Percentiles rank a stretch among this genome's conserved stretches.
Evolutionary conservation across 352 stramenopile species (phyloP).

Genomic region (Phytophthora hibernalis): DNA sequence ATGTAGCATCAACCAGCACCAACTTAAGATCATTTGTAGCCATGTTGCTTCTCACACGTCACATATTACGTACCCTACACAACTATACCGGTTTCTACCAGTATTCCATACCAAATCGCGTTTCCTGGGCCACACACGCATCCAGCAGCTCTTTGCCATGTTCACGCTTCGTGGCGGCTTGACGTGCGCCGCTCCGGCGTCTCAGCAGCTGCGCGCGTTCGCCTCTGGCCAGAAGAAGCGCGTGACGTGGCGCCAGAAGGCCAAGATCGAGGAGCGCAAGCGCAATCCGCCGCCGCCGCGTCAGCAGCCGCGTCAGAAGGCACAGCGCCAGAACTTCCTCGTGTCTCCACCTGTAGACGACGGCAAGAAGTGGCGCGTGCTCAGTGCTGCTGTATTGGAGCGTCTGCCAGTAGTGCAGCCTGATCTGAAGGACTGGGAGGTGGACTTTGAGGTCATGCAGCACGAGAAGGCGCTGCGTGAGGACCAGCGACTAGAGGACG

Average conservation of each 20-base stretch:
- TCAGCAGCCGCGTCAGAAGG: constrained; percentile 57
- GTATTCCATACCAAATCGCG: constrained; percentile 5
- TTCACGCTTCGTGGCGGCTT: constrained; percentile 54
- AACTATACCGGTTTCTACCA: constrained; percentile 3
- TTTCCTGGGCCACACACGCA: constrained; percentile 32
- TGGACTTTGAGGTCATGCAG: constrained; percentile 77
- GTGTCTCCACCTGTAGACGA: constrained; percentile 60
- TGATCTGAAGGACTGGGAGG: constrained; percentile 76
- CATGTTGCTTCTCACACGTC: constrained; percentile 16
- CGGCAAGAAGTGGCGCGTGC: constrained; percentile 83
- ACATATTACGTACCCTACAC: neutral
- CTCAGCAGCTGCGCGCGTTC: constrained; percentile 53
- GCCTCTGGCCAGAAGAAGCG: constrained; percentile 54
- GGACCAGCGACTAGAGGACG: constrained; percentile 79
- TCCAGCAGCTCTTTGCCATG: constrained; percentile 32
- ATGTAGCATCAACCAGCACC: constrained; percentile 10
- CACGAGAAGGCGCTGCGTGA: constrained; percentile 82
- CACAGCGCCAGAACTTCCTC: constrained; percentile 67
- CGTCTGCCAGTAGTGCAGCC: constrained; percentile 79
- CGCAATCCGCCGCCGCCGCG: constrained; percentile 48
- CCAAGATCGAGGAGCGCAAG: constrained; percentile 57
- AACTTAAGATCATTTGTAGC: constrained; percentile 6
- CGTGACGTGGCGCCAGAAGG: constrained; percentile 78
- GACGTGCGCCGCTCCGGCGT: constrained; percentile 22
- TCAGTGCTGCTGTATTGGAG: constrained; percentile 79